Evolutionary conservation across 352 stramenopile species (phyloP).

Genomic region (Globisporangium okanoganense): DNA sequence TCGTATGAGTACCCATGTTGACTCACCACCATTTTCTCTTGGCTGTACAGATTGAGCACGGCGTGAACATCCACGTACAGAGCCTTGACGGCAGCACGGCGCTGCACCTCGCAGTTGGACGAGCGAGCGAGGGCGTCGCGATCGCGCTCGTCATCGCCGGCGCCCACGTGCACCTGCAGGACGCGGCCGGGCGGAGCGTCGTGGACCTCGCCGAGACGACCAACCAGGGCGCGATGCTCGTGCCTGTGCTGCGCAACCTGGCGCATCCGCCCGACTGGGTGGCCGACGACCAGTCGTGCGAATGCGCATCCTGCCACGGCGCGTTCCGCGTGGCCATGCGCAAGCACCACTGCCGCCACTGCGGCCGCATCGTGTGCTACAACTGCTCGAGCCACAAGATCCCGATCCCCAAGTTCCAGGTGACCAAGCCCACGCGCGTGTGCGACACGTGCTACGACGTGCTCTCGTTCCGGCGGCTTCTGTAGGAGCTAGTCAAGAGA

Average conservation of each 20-base stretch:
- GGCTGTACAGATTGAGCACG: conserved; percentile 73
- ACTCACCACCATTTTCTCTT: not conserved
- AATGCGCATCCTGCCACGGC: conserved; percentile 73
- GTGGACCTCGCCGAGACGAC: conserved; percentile 82
- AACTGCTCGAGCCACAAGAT: conserved; percentile 86
- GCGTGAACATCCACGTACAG: conserved; percentile 70
- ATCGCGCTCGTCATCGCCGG: conserved; percentile 70
- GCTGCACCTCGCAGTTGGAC: conserved; percentile 71
- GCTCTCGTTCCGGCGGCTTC: conserved; percentile 73
- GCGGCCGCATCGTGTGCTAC: conserved; percentile 80
- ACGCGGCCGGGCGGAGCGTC: conserved; percentile 76
- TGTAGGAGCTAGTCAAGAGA: conserved; percentile 29
- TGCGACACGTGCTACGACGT: conserved; percentile 85
- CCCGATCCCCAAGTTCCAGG: conserved; percentile 79
- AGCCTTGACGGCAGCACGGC: conserved; percentile 84
- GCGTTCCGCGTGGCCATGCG: conserved; percentile 79
- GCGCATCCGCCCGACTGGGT: conserved; percentile 55
- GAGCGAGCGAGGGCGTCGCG: conserved; percentile 66
- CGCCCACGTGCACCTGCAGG: conserved; percentile 73
- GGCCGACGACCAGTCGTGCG: conserved; percentile 59
- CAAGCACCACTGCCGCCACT: conserved; percentile 83
- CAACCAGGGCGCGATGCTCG: conserved; percentile 75
- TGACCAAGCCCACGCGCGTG: conserved; percentile 65
- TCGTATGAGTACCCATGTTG: not conserved
- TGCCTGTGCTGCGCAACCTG: conserved; percentile 79